phyloP scores from a whole-genome alignment of 2,329 filamentous ascomycete genomes.

The Colletotrichum sp. region DNA sequence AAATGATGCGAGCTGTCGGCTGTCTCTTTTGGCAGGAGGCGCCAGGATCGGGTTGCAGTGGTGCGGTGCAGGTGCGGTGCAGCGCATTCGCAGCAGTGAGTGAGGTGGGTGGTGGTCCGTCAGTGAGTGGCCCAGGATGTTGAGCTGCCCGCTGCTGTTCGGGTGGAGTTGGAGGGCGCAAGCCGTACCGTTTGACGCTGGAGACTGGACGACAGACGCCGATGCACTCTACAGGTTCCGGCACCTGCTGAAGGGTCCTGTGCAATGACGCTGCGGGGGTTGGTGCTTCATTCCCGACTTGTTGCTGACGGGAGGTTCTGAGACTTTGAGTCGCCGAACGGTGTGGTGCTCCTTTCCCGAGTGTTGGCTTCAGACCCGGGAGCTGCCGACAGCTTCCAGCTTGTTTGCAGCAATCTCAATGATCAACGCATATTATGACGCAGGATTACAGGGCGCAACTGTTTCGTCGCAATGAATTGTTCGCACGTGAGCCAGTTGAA shows the following conservation, averaged over 20 bases:
- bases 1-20: slow-evolving; percentile 19
- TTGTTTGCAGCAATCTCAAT: slow-evolving; percentile 2
- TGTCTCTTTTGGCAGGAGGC: slow-evolving; percentile 16
- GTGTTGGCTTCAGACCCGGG: slow-evolving; percentile 4
- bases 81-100: not conserved
- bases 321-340: not conserved
- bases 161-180: not conserved
- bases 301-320: not conserved
- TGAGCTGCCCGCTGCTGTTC: not conserved
- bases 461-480: not conserved
- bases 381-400: slow-evolving; percentile 2
- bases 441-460: not conserved
- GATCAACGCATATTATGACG: slow-evolving; percentile 13
- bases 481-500: not conserved
- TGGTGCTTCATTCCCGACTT: not conserved
- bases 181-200: not conserved
- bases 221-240: not conserved
- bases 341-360: not conserved
- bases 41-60: not conserved
- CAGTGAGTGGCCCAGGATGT: not conserved
- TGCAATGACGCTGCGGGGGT: slow-evolving; percentile 12
- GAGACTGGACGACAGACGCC: not conserved
- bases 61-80: not conserved
- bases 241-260: slow-evolving; percentile 12
- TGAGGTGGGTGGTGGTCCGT: not conserved